Base-by-base conservation (phyloP, 1,284 basidiomycete species). In the Trichosporon sp. region DNA sequence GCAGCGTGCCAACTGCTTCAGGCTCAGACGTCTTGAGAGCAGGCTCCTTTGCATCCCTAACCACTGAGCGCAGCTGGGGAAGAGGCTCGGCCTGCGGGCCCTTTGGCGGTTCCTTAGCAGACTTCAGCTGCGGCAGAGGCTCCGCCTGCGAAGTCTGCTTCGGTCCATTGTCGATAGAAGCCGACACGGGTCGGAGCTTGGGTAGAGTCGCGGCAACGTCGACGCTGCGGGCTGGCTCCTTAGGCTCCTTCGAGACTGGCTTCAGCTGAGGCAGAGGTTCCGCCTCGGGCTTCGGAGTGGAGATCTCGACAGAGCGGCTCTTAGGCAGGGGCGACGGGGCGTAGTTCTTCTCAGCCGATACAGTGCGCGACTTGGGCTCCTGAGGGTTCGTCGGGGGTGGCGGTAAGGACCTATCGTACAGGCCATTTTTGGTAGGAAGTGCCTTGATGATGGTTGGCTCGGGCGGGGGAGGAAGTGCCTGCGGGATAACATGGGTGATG, bases 381-480 rank as follows among this genome's bases (percentile, higher is more conserved):
- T 36, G 34, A 6, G 56, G 37, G 10, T 61, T 64, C 29, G 40
- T 36, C 11, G 65, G 46, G 11, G 40, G 64, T 58, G 37, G 33
- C 52, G 13, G 62, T 29, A 11, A 54, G 14, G 49, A 31, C 49
- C 27, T 31, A n/a, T 54, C 49, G 49, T 14, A 54, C 16, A 54
- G 25, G 25, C 49, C 31, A 27, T 54, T 54, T 29, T 57, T 37
- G 16, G 46, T 63, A 13, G 62, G 62, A 63, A 63, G 62, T 63
- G 62, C 58, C 62, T 56, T 46, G 23, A 58, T 58, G 23, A 40
- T 40, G 57, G 57, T 58, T 8, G 58, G 36, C 37, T 61, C 36
- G n/a, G 33, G 25, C n/a, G 33, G 46, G 19, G 62, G 32, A 14
- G 57, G 44, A n/a, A 36, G 49, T 27, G 49, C 25, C 49, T 54